Evolutionary conservation across 208 protist species (phyloP), one percentile per base, ranked within the genome.

Genomic region (Leishmania tarentolae): DNA sequence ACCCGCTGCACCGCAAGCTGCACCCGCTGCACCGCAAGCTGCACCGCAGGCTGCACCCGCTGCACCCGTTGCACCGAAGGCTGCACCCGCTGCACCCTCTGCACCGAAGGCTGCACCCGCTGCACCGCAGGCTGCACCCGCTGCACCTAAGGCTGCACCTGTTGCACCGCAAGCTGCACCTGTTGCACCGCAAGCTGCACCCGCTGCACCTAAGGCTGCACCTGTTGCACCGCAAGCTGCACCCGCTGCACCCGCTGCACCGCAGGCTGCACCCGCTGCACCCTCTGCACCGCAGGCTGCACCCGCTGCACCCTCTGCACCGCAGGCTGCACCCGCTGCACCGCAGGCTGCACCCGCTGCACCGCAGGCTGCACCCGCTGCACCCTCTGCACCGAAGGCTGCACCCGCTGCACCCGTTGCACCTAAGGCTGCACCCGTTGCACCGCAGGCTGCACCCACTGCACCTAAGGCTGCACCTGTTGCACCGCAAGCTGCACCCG

Each of bases 321-420:
- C 85, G 31, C 78, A 52, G 71, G 70, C 83, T 59, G 52, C 86
- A 44, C 61, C 68, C 28, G 31, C 82, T 56, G 56, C 86, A 82
- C 76, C 74, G 37, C 17, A 61, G 63, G 31, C 87, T 74, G 73
- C 83, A 63, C 78, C 76, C 9, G 71, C 80, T 42, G 78, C 79
- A 40, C 50, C 68, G 31, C 11, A 81, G 31, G 56, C 78, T 24
- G 75, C 85, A 52, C 76, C 84, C 15, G 65, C 40, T 47, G 65
- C 65, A 3, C 65, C 65, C 37, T 31, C 40, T 31, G 37, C 65
- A 71, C 65, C 65, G 4, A 6, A 37, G 35, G n/a, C 61, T 9
- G n/a, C 65, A 21, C 31, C 65, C 37, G 40, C 65, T 47, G 31
- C 65, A 46, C 65, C 65, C 11, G 31, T 8, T 21, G 65, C 19